These are phyloP conservation scores for Kalanchoe fedtschenkoi DNA, from an alignment of 164 flowering plant species.

Conservation along the genomic window DNA sequence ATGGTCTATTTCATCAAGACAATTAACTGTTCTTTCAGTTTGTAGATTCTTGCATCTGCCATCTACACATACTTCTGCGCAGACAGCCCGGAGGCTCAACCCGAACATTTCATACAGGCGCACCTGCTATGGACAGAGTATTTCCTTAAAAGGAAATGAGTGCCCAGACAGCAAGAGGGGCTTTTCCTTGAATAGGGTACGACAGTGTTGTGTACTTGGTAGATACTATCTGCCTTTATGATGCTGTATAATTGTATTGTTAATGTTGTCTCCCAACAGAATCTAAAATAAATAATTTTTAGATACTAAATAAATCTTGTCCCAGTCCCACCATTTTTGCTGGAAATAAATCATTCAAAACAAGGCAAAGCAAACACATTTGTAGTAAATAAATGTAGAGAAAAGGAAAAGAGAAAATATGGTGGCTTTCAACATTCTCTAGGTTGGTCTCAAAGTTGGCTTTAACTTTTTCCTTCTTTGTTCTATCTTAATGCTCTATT, in stretches of 20 bases:
- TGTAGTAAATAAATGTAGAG: not conserved
- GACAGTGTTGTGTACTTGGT: not conserved
- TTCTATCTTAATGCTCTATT: not conserved
- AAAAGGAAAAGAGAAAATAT: slow-evolving; percentile 2
- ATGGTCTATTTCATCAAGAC: no score
- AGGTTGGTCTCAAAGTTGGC: slow-evolving; percentile 30
- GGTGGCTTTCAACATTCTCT: slow-evolving; percentile 23
- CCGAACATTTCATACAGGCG: not conserved
- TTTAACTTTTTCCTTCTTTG: slow-evolving; percentile 12
- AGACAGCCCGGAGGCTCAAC: not conserved
- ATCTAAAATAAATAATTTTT: not conserved
- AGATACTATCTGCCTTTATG: not conserved
- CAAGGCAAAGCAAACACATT: not conserved
- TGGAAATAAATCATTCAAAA: not conserved
- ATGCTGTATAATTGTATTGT: not conserved
- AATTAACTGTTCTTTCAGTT: no score
- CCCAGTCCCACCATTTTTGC: not conserved
- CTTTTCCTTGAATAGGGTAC: no score
- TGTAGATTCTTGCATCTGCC: no score
- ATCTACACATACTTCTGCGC: no score
- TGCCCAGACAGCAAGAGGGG: no score
- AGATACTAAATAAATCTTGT: no score
- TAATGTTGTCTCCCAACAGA: not conserved
- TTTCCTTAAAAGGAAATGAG: not conserved
- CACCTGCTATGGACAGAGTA: not conserved